Conservation (phyloP, 2,329 filamentous ascomycete genomes). For the Chrysoporthe deuterocubensis region DNA sequence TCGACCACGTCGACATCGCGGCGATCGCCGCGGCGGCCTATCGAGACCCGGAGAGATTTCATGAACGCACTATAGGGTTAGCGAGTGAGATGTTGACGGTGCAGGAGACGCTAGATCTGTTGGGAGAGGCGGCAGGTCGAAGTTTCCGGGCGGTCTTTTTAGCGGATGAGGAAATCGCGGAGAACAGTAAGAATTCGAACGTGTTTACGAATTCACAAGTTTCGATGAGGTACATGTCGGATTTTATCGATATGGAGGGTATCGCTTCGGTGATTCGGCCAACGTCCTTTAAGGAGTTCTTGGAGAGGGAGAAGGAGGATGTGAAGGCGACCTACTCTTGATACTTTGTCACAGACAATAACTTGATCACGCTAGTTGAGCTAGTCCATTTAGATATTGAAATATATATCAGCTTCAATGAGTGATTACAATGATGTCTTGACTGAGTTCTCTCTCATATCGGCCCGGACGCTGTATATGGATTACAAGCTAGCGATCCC, state of each 20-base stretch:
- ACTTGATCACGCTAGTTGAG: too few relatives aligned
- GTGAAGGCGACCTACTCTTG: too few relatives aligned
- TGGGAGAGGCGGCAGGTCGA: background rate
- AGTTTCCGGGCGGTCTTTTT: background rate
- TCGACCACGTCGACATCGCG: conserved; percentile 31
- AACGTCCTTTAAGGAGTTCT: conserved; percentile 9
- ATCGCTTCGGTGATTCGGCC: background rate
- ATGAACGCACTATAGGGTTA: background rate
- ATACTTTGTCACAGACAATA: too few relatives aligned
- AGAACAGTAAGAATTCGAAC: background rate
- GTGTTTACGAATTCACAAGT: background rate
- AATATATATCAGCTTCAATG: too few relatives aligned
- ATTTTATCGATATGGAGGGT: conserved; percentile 4
- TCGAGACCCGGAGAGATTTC: background rate
- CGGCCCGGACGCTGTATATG: too few relatives aligned
- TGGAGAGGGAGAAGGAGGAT: conserved; percentile 9
- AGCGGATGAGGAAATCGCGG: conserved; percentile 9
- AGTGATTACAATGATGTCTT: too few relatives aligned
- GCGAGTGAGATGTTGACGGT: conserved; percentile 7
- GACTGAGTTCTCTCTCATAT: too few relatives aligned
- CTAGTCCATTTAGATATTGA: too few relatives aligned
- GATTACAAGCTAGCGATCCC: too few relatives aligned
- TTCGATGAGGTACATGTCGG: background rate
- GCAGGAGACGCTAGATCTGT: background rate
- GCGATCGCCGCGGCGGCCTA: conserved; percentile 24